Evolutionary conservation across 225 moss, liverwort and hornwort genomes (phyloP), one percentile per base, ranked within the genome.

Genomic region (Marchantia paleacea): DNA sequence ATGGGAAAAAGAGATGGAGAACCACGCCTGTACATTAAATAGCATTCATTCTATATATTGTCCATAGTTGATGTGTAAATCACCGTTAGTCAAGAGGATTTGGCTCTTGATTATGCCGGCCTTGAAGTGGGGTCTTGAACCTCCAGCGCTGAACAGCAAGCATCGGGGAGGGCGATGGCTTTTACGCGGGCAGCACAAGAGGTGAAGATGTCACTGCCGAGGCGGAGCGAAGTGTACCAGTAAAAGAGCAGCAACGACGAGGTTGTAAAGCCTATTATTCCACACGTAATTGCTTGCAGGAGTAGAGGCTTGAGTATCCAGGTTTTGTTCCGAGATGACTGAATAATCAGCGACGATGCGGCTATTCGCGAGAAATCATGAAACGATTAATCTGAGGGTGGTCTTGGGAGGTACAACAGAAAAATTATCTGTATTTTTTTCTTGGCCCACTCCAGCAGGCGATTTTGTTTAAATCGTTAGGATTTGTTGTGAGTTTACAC

Each of bases 61-160:
- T 58, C 28, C 68, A 26, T 78, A 82, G 73, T 77, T 62, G 48
- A 73, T 73, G 83, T 83, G 73, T 73, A 28, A 24, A 75, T 55
- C 60, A 77, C 16, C 13, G 12, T 22, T 49, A 60, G 25, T 1
- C 15, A 60, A 12, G 63, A 66, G 47, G 57, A 55, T 66, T 75
- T 63, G 47, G 63, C 63, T 64, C 77, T 63, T 62, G 61, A 77
- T 49, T 50, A 8, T 13, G 53, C 26, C 26, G 53, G n/a, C 18
- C 47, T 12, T 18, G 14, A 8, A 13, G 72, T 18, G 19, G 25
- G 55, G 26, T 25, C 49, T 22, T 22, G 39, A 64, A 31, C 62
- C 63, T 48, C 13, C 60, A 64, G 11, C 30, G 8, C 52, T 20
- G 31, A 12, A 10, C 57, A 48, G 47, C 39, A 47, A 47, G 14